phyloP scores from a whole-genome alignment of 768 basidiomycete genomes.

The Boletus rubescentipes region DNA sequence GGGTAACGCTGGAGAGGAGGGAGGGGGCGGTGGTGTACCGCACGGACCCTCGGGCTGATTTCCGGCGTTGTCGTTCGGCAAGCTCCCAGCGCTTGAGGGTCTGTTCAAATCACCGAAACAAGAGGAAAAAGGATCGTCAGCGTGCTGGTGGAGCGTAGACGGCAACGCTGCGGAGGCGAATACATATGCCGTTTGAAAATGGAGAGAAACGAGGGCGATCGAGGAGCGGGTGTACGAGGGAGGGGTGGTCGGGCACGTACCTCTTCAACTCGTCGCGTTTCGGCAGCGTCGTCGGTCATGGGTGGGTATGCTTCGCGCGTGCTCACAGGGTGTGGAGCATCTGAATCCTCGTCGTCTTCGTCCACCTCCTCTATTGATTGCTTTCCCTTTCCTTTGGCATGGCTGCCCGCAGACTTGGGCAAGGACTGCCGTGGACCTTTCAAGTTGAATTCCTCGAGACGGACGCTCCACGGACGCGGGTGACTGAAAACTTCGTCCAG shows the following conservation, averaged over 20 bases:
- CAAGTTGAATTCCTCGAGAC: conserved; percentile 22
- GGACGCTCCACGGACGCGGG: conserved; percentile 35
- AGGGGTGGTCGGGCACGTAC: conserved; percentile 37
- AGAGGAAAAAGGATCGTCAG: conserved; percentile 1
- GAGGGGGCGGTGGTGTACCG: conserved; percentile 35
- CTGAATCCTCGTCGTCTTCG: conserved; percentile 28
- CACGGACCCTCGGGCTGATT: conserved; percentile 61
- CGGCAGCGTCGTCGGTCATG: conserved; percentile 59
- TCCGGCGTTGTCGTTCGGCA: conserved; percentile 73
- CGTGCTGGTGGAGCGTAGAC: background rate
- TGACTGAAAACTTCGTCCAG: conserved; percentile 48
- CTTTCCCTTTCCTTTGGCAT: conserved; percentile 35
- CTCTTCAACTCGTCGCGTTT: conserved; percentile 71
- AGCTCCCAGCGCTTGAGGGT: conserved; percentile 77
- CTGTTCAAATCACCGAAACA: conserved; percentile 37
- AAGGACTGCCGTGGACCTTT: conserved; percentile 21
- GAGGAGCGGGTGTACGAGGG: background rate
- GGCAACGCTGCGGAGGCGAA: background rate
- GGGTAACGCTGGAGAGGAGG: conserved; percentile 56
- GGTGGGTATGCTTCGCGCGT: conserved; percentile 56
- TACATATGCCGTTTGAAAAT: background rate
- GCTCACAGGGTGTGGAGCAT: conserved; percentile 16
- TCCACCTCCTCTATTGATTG: conserved; percentile 15
- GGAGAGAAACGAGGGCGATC: background rate
- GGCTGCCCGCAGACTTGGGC: conserved; percentile 4